Evolutionary conservation across 495 filamentous ascomycete species (phyloP).

Genomic region (Barbatosphaeria neglecta): DNA sequence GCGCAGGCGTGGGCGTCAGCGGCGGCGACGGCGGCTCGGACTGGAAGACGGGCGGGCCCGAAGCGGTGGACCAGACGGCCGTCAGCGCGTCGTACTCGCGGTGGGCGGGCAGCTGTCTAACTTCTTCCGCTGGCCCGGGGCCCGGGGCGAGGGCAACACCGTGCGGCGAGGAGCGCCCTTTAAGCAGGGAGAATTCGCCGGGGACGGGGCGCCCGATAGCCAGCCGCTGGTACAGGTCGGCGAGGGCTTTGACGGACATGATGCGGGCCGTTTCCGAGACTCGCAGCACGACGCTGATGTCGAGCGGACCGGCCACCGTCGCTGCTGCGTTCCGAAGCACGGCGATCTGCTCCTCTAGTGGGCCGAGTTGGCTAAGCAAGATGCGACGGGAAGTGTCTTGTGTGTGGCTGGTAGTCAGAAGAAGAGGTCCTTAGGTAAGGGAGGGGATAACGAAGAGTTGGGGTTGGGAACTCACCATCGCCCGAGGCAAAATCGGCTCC

Average conservation of each 20-base stretch:
- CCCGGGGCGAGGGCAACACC: not conserved
- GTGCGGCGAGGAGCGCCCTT: constrained; percentile 6
- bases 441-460: too few relatives aligned
- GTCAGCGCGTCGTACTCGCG: constrained; percentile 7
- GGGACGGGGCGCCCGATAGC: constrained; percentile 24
- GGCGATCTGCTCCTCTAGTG: constrained; percentile 14
- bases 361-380: constrained; percentile 12
- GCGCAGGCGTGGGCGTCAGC: constrained; percentile 17
- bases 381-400: constrained; percentile 16
- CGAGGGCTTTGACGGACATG: constrained; percentile 16
- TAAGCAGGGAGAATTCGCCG: constrained; percentile 13
- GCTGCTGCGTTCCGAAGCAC: constrained; percentile 8
- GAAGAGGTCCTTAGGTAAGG: not conserved
- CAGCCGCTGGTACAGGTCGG: constrained; percentile 23
- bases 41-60: constrained; percentile 9
- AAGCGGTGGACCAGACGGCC: constrained; percentile 6
- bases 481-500: constrained; percentile 21
- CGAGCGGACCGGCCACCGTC: constrained; percentile 7
- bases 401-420: not conserved
- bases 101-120: not conserved
- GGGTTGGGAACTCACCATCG: constrained; percentile 17
- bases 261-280: constrained; percentile 21
- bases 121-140: not conserved
- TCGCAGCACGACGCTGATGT: constrained; percentile 17
- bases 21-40: constrained; percentile 27